Evolutionary conservation across 148 eudicot genomes (phyloP).

Genomic region (Euryodendron excelsum): DNA sequence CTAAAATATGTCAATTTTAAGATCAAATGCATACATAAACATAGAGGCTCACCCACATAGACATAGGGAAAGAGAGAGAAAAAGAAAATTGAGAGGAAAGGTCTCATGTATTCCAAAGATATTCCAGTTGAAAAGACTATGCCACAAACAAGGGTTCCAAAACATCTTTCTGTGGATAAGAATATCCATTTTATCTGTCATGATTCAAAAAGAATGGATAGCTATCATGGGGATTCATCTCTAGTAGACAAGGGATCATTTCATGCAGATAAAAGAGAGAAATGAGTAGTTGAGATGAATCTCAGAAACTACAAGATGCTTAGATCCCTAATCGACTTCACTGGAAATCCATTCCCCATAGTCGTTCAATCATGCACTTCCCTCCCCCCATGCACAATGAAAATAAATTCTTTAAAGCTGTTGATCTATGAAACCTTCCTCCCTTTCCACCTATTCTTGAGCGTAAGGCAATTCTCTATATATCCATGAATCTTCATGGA

Average conservation of each 20-base stretch:
- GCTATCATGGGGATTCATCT: background rate
- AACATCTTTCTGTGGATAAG: background rate
- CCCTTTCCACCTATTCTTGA: no score
- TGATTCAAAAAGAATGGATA: background rate
- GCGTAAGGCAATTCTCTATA: no score
- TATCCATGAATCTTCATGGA: no score
- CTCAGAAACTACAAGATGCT: background rate
- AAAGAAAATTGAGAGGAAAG: no score
- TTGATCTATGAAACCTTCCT: no score
- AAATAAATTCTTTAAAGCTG: no score
- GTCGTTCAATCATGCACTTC: background rate
- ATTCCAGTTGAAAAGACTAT: background rate
- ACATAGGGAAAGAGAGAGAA: no score
- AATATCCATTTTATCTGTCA: background rate
- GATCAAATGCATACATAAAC: no score
- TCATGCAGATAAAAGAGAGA: background rate
- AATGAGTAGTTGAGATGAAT: background rate
- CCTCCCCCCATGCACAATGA: no score
- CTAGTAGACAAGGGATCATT: background rate
- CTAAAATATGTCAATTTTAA: no score
- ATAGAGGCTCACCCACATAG: no score
- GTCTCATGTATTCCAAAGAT: no score
- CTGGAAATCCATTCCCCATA: background rate
- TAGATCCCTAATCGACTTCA: background rate
- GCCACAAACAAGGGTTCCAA: conserved; percentile 1